These are phyloP conservation scores for Argentina anserina DNA, from an alignment of 306 rosid species.

Conservation along the genomic window DNA sequence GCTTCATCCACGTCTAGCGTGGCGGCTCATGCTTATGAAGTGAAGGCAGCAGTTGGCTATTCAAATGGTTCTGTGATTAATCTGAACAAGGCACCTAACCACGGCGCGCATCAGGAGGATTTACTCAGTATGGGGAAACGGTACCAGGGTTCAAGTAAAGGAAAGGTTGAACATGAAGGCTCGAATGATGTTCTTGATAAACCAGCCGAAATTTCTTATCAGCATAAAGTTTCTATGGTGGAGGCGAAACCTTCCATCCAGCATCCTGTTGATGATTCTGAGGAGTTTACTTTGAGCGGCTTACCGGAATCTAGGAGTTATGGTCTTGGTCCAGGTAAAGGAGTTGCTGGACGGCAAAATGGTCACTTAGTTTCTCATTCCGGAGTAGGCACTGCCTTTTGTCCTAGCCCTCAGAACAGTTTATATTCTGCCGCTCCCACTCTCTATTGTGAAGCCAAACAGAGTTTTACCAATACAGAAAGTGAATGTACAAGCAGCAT, in stretches of 20 bases:
- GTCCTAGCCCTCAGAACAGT: conserved; percentile 80
- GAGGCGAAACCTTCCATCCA: conserved; percentile 39
- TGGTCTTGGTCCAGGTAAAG: conserved; percentile 36
- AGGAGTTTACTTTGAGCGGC: conserved; percentile 37
- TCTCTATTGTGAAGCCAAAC: conserved; percentile 75
- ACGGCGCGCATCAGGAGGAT: conserved; percentile 27
- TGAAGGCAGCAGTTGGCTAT: conserved; percentile 34
- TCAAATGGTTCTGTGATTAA: conserved; percentile 40
- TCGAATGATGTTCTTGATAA: conserved; percentile 19
- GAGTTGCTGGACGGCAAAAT: conserved; percentile 33
- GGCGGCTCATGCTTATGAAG: conserved; percentile 34
- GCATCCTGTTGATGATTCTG: conserved; percentile 30
- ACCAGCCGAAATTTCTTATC: conserved; percentile 38
- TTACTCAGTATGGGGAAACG: conserved; percentile 27
- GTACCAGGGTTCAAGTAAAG: conserved; percentile 24
- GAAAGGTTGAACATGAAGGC: conserved; percentile 32
- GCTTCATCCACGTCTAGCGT: conserved; percentile 42
- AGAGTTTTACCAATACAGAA: conserved; percentile 75
- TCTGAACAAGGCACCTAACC: conserved; percentile 25
- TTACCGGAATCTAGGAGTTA: conserved; percentile 36
- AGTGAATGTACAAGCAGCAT: conserved; percentile 69
- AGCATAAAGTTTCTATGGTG: conserved; percentile 32
- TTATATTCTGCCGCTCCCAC: conserved; percentile 62
- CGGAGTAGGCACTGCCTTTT: conserved; percentile 30
- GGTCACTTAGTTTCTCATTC: conserved; percentile 35